Evolutionary conservation across 208 protist genomes (phyloP), one percentile per base, ranked within the genome.

Genomic region (Crithidia sp.): DNA sequence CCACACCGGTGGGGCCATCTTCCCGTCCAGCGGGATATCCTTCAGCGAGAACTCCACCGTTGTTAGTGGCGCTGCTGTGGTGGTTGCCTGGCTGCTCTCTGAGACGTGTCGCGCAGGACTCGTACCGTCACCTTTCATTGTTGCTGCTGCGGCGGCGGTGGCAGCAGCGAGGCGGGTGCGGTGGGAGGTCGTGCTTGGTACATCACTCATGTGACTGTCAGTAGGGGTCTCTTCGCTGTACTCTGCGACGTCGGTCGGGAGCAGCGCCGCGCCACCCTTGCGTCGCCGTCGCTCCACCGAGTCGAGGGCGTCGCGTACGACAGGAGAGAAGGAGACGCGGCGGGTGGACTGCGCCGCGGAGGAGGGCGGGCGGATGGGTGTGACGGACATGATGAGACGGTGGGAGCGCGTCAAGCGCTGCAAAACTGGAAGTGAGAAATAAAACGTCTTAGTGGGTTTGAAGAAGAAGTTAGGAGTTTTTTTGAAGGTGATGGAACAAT

Each of bases 41-140:
- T 68, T 59, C 0, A 76, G 39, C n/a, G 71, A 70, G 61, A 70
- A 69, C 55, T 64, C 71, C 36, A 68, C 9, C 36, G 56, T 28
- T 16, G 47, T 40, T 13, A 49, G 28, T 66, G 45, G n/a, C 41
- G 45, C 40, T 55, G 17, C 17, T 66, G 5, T 0, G 0, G 2
- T 12, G 0, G 16, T 40, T 4, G 45, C 45, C 36, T 8, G 9
- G 45, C 45, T 7, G 45, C 45, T 49, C 9, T 13, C 45, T 49
- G 12, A 7, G 45, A 13, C 7, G 45, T 14, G 45, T 13, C 45
- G 45, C 45, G 9, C 12, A 13, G 28, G 28, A 28, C 28, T 28
- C 28, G 28, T 28, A 28, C 28, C 28, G 28, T 0, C 28, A 28
- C 28, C 28, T 28, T 28, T 28, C 28, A 1, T 28, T 28, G 28